Conservation (phyloP, 257 asterid species). For the Nicotiana obtusifolia region DNA sequence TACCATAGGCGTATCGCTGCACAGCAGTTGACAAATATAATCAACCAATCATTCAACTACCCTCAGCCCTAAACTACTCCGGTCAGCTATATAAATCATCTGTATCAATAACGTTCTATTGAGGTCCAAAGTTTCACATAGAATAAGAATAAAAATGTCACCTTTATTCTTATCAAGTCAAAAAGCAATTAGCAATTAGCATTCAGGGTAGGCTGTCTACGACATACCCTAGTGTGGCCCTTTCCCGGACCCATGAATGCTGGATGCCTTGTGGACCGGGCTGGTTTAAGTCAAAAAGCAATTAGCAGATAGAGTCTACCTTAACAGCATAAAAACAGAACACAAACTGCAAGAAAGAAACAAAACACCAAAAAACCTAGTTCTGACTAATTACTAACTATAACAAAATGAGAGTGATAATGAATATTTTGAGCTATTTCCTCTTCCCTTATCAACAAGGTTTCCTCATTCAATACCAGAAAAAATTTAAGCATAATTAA, state of each 20-base stretch:
- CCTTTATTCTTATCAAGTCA: not conserved
- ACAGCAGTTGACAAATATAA: not conserved
- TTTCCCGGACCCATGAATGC: too few species aligned
- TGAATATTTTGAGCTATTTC: not conserved
- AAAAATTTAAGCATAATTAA: not conserved
- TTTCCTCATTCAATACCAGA: not conserved
- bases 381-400: not conserved
- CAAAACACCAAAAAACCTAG: not conserved
- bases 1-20: too few species aligned
- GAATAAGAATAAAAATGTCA: not conserved
- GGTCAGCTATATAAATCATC: too few species aligned
- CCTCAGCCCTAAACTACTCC: not conserved
- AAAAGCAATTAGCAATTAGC: not conserved
- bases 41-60: not conserved
- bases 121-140: not conserved
- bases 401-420: not conserved
- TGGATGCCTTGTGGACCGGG: too few species aligned
- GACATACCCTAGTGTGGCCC: too few species aligned
- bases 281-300: too few species aligned
- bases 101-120: too few species aligned
- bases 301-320: not conserved
- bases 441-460: not conserved
- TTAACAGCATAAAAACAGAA: not conserved
- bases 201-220: too few species aligned
- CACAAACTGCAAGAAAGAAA: not conserved